Evolutionary conservation across 169 alveolate genomes (phyloP).

Genomic region (Toxoplasma gondii): DNA sequence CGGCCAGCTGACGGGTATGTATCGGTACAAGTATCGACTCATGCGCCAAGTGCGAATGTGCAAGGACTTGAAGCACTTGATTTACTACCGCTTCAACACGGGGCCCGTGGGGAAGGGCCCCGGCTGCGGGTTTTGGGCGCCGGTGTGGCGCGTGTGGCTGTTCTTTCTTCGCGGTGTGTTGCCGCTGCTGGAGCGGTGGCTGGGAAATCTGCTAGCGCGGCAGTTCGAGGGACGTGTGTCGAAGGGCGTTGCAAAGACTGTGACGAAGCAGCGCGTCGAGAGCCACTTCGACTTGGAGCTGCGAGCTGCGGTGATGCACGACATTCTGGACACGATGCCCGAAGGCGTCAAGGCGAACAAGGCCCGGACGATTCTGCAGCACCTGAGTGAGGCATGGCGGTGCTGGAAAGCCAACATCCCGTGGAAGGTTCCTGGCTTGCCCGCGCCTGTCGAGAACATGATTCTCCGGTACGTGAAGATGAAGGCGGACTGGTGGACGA

Average conservation of each 20-base stretch:
- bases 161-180: constrained; percentile 98
- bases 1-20: constrained; percentile 99
- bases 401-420: constrained; percentile 99
- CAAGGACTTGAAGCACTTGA: constrained; percentile 99
- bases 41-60: constrained; percentile 99
- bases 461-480: constrained; percentile 97
- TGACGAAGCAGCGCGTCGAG: constrained; percentile 99
- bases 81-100: constrained; percentile 99
- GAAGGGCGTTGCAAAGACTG: constrained; percentile 98
- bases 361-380: constrained; percentile 98
- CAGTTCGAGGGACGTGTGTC: constrained; percentile 99
- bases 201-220: constrained; percentile 97
- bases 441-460: constrained; percentile 99
- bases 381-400: constrained; percentile 99
- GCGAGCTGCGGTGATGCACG: constrained; percentile 99
- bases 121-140: constrained; percentile 99
- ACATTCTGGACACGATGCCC: constrained; percentile 99
- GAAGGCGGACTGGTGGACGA: constrained; percentile 99
- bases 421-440: constrained; percentile 99
- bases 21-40: constrained; percentile 98
- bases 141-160: constrained; percentile 99
- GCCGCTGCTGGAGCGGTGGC: constrained; percentile 99
- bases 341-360: constrained; percentile 99
- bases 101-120: constrained; percentile 99
- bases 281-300: constrained; percentile 99